These are phyloP conservation scores for Aureobasidium vineae DNA, from an alignment of 2,329 filamentous ascomycete species.

Conservation along the genomic window DNA sequence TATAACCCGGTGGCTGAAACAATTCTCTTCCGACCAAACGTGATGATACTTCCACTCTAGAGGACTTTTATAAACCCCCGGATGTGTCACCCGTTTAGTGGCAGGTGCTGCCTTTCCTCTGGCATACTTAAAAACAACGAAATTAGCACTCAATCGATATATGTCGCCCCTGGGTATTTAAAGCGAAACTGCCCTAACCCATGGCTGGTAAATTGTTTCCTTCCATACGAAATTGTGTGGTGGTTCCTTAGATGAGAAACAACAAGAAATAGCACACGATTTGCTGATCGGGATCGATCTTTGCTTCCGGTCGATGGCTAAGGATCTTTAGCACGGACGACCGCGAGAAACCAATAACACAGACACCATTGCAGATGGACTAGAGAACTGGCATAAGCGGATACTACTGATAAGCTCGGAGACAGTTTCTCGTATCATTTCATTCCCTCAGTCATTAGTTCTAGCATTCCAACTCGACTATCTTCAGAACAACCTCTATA, in stretches of 20 bases:
- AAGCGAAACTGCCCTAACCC: background rate
- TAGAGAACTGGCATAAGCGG: background rate
- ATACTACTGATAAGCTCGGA: background rate
- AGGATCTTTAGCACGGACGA: conserved; percentile 1
- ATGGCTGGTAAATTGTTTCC: background rate
- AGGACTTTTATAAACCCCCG: background rate
- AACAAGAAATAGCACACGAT: background rate
- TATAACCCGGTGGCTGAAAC: background rate
- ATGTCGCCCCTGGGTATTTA: background rate
- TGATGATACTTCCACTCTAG: background rate
- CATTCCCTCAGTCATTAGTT: background rate
- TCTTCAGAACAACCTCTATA: background rate
- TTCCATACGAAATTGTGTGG: background rate
- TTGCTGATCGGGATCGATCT: background rate
- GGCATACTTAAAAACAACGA: background rate
- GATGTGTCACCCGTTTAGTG: background rate
- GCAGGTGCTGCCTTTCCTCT: background rate
- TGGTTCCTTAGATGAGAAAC: background rate
- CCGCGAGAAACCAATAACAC: background rate
- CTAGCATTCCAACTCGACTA: background rate
- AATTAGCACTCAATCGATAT: background rate
- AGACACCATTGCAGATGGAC: conserved; percentile 1
- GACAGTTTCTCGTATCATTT: conserved; percentile 1
- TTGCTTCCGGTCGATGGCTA: background rate
- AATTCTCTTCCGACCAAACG: background rate